Evolutionary conservation across 2,329 filamentous ascomycete species (phyloP).

Genomic region (Stromatinia cepivora): DNA sequence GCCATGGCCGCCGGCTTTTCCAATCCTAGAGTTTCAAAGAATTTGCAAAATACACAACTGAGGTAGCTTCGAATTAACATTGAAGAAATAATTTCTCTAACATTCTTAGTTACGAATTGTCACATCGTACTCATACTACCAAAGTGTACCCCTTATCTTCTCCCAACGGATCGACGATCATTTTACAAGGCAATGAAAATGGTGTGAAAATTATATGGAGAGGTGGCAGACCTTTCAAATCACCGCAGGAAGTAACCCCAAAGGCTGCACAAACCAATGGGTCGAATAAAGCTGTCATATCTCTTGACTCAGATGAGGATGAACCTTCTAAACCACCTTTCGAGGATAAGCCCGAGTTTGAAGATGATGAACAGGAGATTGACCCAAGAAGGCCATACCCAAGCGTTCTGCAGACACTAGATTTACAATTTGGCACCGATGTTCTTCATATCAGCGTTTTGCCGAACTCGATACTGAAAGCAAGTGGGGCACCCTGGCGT

Average conservation of each 20-base stretch:
- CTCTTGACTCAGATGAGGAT: constrained; percentile 64
- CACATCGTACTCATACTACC: constrained; percentile 58
- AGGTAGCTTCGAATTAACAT: constrained; percentile 27
- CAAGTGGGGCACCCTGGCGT: constrained; percentile 52
- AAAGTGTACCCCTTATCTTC: constrained; percentile 62
- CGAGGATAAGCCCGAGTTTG: constrained; percentile 59
- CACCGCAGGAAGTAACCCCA: constrained; percentile 42
- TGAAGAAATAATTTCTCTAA: not conserved
- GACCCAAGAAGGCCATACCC: constrained; percentile 47
- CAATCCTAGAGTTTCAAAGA: constrained; percentile 35
- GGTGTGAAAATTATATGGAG: constrained; percentile 63
- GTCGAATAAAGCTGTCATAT: constrained; percentile 57
- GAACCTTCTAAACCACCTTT: constrained; percentile 43
- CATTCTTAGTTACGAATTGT: constrained; percentile 55
- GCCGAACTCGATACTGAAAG: constrained; percentile 50
- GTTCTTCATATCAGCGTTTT: constrained; percentile 58
- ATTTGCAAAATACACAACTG: constrained; percentile 35
- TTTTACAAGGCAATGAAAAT: constrained; percentile 64
- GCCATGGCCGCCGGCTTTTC: constrained; percentile 31
- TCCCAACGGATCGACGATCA: constrained; percentile 61
- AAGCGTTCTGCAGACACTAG: constrained; percentile 59
- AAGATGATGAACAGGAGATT: constrained; percentile 49
- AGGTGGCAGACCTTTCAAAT: constrained; percentile 60
- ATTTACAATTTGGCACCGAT: constrained; percentile 58
- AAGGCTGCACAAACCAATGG: constrained; percentile 53